Evolutionary conservation across 108 stramenopile genomes (phyloP), one percentile per base, ranked within the genome.

Genomic region (Discostella pseudostelligera): DNA sequence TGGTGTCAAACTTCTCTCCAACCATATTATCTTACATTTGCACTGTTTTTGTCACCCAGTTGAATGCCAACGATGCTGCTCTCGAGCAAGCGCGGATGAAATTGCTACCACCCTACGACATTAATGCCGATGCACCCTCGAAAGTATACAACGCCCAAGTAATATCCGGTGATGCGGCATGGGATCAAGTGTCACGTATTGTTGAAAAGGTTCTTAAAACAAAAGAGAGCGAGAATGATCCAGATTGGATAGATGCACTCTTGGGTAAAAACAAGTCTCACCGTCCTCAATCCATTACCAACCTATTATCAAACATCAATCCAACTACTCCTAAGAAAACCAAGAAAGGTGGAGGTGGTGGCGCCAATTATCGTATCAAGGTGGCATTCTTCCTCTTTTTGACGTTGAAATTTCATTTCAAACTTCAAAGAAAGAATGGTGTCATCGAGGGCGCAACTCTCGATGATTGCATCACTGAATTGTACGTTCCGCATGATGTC

Each of bases 61-160:
- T 58, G 1, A 46, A 58, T 36, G 62, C 84, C 8, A 61, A 72
- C 21, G 83, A 88, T 16, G 59, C 43, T 7, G 80, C 92, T 2
- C 54, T 79, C 10, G 83, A 76, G 49, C 81, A 72, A 64, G 84
- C 86, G 5, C 82, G 93, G 11, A 75, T 45, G 14, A 59, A 61
- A 0, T 66, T 92, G 47, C 63, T 95, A 1, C 93, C 93, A 12
- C 66, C 80, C 16, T 92, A 83, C 67, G 76, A 92, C 51, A 62
- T 44, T 37, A 47, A 79, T 39, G 89, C 93, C 20, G 58, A 55
- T 16, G 39, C 78, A 28, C 87, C 90, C 5, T 43, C 59, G 32
- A 69, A 67, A 35, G 88, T 92, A 3, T 95, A 87, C 67, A 65
- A 73, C 17, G 72, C 86, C 9, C 70, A 77, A 40, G 62, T 74